Evolutionary conservation across 106 monocot species (phyloP).

Genomic region (Triglochin maritima): DNA sequence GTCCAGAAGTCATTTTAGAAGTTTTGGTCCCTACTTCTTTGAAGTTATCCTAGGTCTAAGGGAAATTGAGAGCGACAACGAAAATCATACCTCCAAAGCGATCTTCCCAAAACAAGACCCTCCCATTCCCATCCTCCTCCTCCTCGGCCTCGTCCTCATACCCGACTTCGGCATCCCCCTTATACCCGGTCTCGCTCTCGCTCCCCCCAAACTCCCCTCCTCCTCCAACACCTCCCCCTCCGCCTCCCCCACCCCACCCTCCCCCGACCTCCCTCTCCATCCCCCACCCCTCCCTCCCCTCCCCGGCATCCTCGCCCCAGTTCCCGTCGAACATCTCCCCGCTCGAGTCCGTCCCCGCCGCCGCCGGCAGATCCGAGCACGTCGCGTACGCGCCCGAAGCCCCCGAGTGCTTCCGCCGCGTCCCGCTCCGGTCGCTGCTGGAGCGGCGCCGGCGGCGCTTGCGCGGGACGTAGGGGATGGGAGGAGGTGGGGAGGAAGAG

Average conservation of each 20-base stretch:
- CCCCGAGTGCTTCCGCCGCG: slow-evolving; percentile 12
- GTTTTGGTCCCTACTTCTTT: too few species aligned
- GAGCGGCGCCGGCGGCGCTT: slow-evolving; percentile 42
- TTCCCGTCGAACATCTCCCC: slow-evolving; percentile 72
- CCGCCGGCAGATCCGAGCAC: slow-evolving; percentile 64
- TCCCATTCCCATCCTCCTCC: slow-evolving; percentile 36
- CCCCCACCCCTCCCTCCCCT: slow-evolving; percentile 33
- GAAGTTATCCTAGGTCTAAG: too few species aligned
- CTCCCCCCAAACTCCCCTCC: slow-evolving; percentile 39
- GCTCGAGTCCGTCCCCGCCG: slow-evolving; percentile 76
- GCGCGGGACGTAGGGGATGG: slow-evolving; percentile 19
- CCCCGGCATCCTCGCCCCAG: slow-evolving; percentile 85
- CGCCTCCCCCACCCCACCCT: slow-evolving; percentile 3
- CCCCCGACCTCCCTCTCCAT: slow-evolving; percentile 22
- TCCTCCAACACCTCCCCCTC: slow-evolving; percentile 25
- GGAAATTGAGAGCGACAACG: too few species aligned
- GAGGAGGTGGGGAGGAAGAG: slow-evolving; percentile 8
- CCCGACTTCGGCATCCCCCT: slow-evolving; percentile 80
- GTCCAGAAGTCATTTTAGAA: too few species aligned
- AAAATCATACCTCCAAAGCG: slow-evolving; percentile 11
- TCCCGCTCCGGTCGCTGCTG: slow-evolving; percentile 68
- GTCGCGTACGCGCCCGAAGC: slow-evolving; percentile 50
- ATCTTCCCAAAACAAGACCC: slow-evolving; percentile 23
- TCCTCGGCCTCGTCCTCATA: slow-evolving; percentile 68
- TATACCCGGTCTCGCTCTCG: slow-evolving; percentile 85